Evolutionary conservation across 768 basidiomycete species (phyloP), one percentile per base, ranked within the genome.

Genomic region (Sporobolomyces roseus): DNA sequence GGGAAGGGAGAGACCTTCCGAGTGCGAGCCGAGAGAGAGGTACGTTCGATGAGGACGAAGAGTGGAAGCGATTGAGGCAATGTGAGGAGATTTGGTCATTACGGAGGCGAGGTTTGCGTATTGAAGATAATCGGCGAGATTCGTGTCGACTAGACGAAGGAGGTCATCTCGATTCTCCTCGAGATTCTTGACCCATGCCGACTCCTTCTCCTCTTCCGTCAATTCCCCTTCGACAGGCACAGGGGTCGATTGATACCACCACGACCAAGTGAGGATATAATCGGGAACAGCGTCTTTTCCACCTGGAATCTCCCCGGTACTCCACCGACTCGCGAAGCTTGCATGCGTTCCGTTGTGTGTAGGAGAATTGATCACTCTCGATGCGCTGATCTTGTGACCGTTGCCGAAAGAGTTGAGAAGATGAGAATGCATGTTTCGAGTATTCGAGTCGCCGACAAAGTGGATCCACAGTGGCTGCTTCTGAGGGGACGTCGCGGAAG

Each of bases 391-490:
- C 36, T 54, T 54, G 38, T 33, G 36, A 14, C 64, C 63, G 51
- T 25, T 27, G 2, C 71, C 71, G 51, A 72, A 36, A 3, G 64
- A 49, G 23, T 33, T 19, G 27, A 41, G 46, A n/a, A 72, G 36
- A 21, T 53, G 66, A 3, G 33, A 46, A 61, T 43, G 45, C 43
- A 65, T 55, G 67, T 68, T 72, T 29, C 71, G 71, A 27, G 64
- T 46, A 46, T 72, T 72, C 23, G 71, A 73, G 32, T 73, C 71
- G 35, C 71, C 71, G 64, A 73, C 51, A 32, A 73, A 27, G 51
- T 66, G 61, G n/a, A 73, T 36, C 71, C 71, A 73, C 45, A 59
- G 12, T 9, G 63, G 63, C 3, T 4, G 14, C 12, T 60, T 60
- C 29, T 48, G 10, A 2, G n/a, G 10, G 2, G 7, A 4, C 5